These are phyloP conservation scores for Lactarius vividus DNA, from an alignment of 768 basidiomycete species.

Conservation along the genomic window DNA sequence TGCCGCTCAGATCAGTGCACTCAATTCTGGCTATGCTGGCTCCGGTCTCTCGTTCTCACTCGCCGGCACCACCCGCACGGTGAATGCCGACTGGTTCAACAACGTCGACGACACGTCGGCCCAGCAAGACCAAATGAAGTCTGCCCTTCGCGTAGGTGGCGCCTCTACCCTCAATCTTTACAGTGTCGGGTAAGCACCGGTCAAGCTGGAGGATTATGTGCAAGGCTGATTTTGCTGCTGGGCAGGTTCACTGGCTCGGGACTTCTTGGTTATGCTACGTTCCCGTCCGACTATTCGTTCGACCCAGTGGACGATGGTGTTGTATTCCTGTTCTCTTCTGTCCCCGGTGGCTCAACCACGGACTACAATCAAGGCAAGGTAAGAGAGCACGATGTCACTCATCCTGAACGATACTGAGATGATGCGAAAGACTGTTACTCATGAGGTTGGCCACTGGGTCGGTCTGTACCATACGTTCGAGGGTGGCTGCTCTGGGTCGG, in stretches of 20 bases:
- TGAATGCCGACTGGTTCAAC: constrained; percentile 49
- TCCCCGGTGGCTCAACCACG: constrained; percentile 41
- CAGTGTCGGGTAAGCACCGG: constrained; percentile 43
- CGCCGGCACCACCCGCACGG: constrained; percentile 42
- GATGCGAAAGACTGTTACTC: constrained; percentile 43
- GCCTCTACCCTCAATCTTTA: constrained; percentile 48
- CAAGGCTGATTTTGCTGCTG: background rate
- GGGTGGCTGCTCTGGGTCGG: constrained; percentile 42
- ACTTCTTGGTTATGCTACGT: constrained; percentile 54
- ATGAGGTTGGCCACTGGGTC: constrained; percentile 62
- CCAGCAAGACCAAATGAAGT: constrained; percentile 50
- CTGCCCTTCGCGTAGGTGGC: constrained; percentile 41
- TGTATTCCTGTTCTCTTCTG: constrained; percentile 36
- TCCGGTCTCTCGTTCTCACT: constrained; percentile 43
- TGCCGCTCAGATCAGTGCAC: constrained; percentile 40
- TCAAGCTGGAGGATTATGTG: background rate
- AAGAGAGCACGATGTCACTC: background rate
- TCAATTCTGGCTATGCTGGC: constrained; percentile 43
- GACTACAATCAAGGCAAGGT: constrained; percentile 40
- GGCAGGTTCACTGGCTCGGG: constrained; percentile 41
- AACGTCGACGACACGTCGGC: constrained; percentile 33
- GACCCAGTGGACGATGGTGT: constrained; percentile 50
- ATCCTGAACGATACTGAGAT: background rate
- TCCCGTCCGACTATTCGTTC: constrained; percentile 44
- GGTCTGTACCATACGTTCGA: constrained; percentile 61